phyloP scores from a whole-genome alignment of 108 stramenopile genomes.

The Craspedostauros australis region DNA sequence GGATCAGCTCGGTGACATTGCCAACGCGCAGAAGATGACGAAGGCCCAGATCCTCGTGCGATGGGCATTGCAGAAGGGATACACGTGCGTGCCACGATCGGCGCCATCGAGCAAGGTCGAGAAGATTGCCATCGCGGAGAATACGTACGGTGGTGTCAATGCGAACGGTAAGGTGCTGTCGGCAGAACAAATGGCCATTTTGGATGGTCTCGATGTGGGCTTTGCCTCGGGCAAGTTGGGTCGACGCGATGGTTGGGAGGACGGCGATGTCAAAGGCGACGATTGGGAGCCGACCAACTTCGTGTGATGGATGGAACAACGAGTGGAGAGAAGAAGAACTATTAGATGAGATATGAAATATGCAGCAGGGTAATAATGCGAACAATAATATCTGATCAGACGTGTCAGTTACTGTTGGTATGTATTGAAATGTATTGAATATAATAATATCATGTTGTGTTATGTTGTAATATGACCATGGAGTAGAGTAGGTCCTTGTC shows the following conservation, averaged over 20 bases:
- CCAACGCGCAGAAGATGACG: slow-evolving; percentile 53
- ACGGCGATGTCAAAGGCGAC: slow-evolving; percentile 46
- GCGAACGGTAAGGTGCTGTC: background rate
- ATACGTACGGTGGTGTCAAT: slow-evolving; percentile 59
- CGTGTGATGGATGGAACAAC: slow-evolving; percentile 5
- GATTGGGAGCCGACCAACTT: slow-evolving; percentile 71
- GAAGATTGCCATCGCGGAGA: slow-evolving; percentile 68
- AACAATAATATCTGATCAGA: no score
- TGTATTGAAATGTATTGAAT: no score
- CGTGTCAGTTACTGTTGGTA: no score
- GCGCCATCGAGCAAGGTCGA: slow-evolving; percentile 53
- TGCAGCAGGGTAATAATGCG: no score
- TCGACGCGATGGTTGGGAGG: slow-evolving; percentile 71
- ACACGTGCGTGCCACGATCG: slow-evolving; percentile 63
- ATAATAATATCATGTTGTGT: no score
- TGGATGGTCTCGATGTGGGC: slow-evolving; percentile 48
- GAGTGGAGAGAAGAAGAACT: no score
- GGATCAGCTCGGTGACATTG: slow-evolving; percentile 44
- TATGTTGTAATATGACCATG: no score
- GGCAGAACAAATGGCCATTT: slow-evolving; percentile 45
- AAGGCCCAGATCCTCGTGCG: slow-evolving; percentile 75
- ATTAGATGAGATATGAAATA: no score
- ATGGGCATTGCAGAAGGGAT: slow-evolving; percentile 75
- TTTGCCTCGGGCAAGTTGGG: slow-evolving; percentile 61
- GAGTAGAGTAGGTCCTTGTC: no score